Evolutionary conservation across 805 yeast species (phyloP), one percentile per base, ranked within the genome.

Genomic region (Saturnispora zaruensis): DNA sequence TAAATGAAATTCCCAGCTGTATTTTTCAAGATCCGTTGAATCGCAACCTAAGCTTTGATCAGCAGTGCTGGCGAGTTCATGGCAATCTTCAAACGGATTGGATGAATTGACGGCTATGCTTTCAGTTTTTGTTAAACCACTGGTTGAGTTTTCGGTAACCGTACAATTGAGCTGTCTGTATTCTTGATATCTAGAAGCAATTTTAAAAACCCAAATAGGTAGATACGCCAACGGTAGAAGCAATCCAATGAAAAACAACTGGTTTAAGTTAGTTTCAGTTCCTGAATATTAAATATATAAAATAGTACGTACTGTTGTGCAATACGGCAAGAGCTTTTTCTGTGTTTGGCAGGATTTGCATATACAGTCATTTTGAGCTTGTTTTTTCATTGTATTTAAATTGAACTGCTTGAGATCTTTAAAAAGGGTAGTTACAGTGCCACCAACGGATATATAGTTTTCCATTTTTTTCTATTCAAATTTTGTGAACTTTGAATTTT

Each of bases 191-290:
- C 16, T 26, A 3, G 50, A 45, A 25, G 38, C 40, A 6, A 52
- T 2, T 33, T 46, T 42, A 23, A 30, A 14, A 2, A 21, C 11
- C 52, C 53, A 52, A 14, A 54, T 25, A 14, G 44, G 42, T 4
- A 52, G 18, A 44, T 45, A 50, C 1, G 41, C 21, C 3, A 44
- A 14, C 9, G 57, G 57, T 5, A 51, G 25, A 11, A 52, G 6
- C 2, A 46, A 4, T 2, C 55, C 57, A 32, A 42, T 16, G 24
- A 52, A 28, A 24, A 54, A 54, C 18, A 54, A 11, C 57, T 54
- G 8, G 25, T 7, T 36, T 24, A 43, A 42, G 49, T 47, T 37
- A 25, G 40, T 41, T n/a, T 42, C 16, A 25, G 2, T 14, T 5
- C 6, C 8, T 21, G 4, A 33, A 20, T 13, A 20, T 11, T 28